Conservation (phyloP, 768 basidiomycete genomes). For the Mycena belliarum region DNA sequence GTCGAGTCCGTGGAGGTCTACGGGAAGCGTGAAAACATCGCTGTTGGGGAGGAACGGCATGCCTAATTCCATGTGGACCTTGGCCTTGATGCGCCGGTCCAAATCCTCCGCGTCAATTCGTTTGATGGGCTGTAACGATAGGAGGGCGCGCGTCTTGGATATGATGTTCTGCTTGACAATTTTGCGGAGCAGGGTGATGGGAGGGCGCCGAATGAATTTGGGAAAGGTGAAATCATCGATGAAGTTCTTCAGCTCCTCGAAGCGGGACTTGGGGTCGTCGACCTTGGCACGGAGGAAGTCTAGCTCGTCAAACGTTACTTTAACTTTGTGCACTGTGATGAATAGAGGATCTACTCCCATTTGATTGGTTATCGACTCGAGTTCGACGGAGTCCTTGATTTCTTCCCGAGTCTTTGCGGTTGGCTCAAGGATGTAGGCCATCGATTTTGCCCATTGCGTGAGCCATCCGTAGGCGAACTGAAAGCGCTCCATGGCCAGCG, state of each 20-base stretch:
- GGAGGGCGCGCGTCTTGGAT: slow-evolving; percentile 8
- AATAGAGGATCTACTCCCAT: not conserved
- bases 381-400: too few species aligned
- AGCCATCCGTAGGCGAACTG: not conserved
- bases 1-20: slow-evolving; percentile 21
- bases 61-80: slow-evolving; percentile 22
- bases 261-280: slow-evolving; percentile 20
- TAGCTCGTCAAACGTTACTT: not conserved
- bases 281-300: slow-evolving; percentile 25
- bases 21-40: slow-evolving; percentile 6
- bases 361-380: not conserved
- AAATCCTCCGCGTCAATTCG: slow-evolving; percentile 16
- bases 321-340: not conserved
- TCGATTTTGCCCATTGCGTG: not conserved
- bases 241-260: slow-evolving; percentile 13
- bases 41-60: slow-evolving; percentile 28
- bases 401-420: too few species aligned
- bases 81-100: slow-evolving; percentile 12
- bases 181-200: slow-evolving; percentile 24
- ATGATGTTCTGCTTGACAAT: slow-evolving; percentile 23
- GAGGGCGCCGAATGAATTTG: slow-evolving; percentile 6
- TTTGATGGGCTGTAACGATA: slow-evolving; percentile 26
- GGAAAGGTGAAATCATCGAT: slow-evolving; percentile 28
- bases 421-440: not conserved
- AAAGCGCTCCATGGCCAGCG: not conserved